Evolutionary conservation across 768 basidiomycete genomes (phyloP), one percentile per base, ranked within the genome.

Genomic region (Stropharia rugosoannulata): DNA sequence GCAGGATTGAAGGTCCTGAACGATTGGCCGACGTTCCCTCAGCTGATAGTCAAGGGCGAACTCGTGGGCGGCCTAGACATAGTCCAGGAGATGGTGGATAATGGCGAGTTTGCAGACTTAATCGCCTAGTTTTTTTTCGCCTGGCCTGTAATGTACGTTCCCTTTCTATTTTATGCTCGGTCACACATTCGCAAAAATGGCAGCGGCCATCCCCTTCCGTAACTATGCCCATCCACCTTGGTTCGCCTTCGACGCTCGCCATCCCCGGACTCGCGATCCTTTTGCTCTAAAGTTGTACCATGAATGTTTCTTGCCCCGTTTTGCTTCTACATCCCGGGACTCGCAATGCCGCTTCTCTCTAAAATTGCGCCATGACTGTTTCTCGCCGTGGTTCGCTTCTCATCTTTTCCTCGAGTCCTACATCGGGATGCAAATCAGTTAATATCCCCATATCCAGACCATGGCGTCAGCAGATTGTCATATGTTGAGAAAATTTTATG

Each of bases 51-150:
- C 49, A 84, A 91, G 2, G 95, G 97, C 18, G 93, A 98, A 68
- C 80, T 99, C 15, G 86, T 97, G 13, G 96, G 96, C n/a, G 96
- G 96, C 4, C 72, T 98, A 49, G 96, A 99, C 67, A 87, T 98
- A 49, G 82, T 95, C 19, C 82, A 85, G 68, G 96, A 98, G 74
- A 90, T 95, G 90, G 82, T 81, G 12, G 82, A 87, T 32, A 86
- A 66, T 56, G 93, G 88, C 18, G 95, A 97, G 72, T 81, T 95
- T 55, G 68, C 76, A 51, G 84, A 89, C 47, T 54, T 71, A 15
- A 47, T 77, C 18, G 68, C 61, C 32, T 69, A 55, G 55, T 50
- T 16, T 13, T 16, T 13, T 38, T 37, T 27, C 16, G 35, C 53
- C 29, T 46, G 38, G 27, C 48, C 4, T 51, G 39, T 57, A 43